Evolutionary conservation across 2,329 filamentous ascomycete species (phyloP).

Genomic region (Hypoxylon sp.): DNA sequence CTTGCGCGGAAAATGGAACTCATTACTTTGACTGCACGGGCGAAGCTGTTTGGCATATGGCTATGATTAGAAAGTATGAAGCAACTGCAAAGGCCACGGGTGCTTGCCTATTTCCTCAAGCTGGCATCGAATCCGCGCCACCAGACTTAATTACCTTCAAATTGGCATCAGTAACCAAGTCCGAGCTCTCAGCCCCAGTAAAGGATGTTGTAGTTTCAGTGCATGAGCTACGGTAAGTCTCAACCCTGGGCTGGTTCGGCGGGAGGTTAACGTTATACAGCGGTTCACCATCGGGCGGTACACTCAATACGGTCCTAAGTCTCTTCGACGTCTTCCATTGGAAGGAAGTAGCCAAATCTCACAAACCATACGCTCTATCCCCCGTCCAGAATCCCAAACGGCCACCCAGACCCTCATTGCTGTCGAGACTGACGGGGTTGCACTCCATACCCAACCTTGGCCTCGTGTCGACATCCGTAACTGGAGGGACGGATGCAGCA

Average conservation of each 20-base stretch:
- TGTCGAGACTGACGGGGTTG: conserved; percentile 66
- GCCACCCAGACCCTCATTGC: conserved; percentile 55
- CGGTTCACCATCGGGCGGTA: conserved; percentile 72
- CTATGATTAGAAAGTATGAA: conserved; percentile 74
- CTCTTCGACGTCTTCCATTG: conserved; percentile 68
- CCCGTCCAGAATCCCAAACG: conserved; percentile 64
- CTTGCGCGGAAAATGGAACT: conserved; percentile 73
- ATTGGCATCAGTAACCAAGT: conserved; percentile 66
- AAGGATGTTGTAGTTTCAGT: conserved; percentile 68
- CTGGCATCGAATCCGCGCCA: conserved; percentile 73
- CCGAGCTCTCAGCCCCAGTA: conserved; percentile 64
- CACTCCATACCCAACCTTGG: conserved; percentile 67
- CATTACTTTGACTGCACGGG: conserved; percentile 76
- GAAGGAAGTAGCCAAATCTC: conserved; percentile 62
- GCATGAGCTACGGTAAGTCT: conserved; percentile 59
- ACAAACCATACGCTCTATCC: conserved; percentile 69
- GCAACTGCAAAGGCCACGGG: conserved; percentile 66
- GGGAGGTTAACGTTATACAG: conserved; percentile 52
- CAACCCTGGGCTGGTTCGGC: background rate
- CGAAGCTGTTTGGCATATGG: conserved; percentile 70
- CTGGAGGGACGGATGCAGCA: conserved; percentile 65
- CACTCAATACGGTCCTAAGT: conserved; percentile 76
- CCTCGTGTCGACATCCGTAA: conserved; percentile 67
- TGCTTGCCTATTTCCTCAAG: conserved; percentile 73
- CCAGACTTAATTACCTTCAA: conserved; percentile 72